Evolutionary conservation across 345 rosid genomes (phyloP), one percentile per base, ranked within the genome.

Genomic region (Salix viminalis): DNA sequence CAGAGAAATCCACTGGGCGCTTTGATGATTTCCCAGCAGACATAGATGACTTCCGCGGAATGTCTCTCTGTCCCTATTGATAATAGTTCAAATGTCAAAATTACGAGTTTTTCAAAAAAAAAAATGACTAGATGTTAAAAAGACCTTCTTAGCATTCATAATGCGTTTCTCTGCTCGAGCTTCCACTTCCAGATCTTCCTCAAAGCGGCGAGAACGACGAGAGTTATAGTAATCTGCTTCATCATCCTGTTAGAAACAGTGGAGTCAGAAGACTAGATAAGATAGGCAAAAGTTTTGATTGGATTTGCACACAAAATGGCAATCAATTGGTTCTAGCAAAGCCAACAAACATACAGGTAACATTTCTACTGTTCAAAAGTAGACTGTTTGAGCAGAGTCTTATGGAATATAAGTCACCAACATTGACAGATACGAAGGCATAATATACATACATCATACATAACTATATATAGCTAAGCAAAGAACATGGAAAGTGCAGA

Each of bases 71-170:
- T 72, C 91, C 89, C 91, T 96, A 94, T 64, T 56, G 44, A 2
- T 4, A 5, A 10, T 32, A 39, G 30, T 4, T 5, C 19, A 67
- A 23, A 76, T 21, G 69, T 18, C 58, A 62, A 14, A 74, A 77
- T 70, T 62, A 39, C 3, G 28, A 37, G 28, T 62, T 36, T 60
- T 39, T 11, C 36, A 21, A 60, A 7, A 18, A 39, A 66, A 13
- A 44, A 26, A 42, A 2, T 8, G 54, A 66, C 4, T 71, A 65
- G 69, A 69, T 70, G 23, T 66, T 41, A 58, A 28, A 78, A 41
- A 74, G 73, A 93, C 98, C 98, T 93, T 93, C 89, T 96, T 96
- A 73, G 97, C 98, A 85, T 89, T 93, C 88, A 93, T 82, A 77
- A 93, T 96, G 66, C 92, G 94, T 67, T 85, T 90, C 86, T 96